Base-by-base conservation (phyloP, 2,329 filamentous ascomycete species). In the Zymoseptoria crescenta region DNA sequence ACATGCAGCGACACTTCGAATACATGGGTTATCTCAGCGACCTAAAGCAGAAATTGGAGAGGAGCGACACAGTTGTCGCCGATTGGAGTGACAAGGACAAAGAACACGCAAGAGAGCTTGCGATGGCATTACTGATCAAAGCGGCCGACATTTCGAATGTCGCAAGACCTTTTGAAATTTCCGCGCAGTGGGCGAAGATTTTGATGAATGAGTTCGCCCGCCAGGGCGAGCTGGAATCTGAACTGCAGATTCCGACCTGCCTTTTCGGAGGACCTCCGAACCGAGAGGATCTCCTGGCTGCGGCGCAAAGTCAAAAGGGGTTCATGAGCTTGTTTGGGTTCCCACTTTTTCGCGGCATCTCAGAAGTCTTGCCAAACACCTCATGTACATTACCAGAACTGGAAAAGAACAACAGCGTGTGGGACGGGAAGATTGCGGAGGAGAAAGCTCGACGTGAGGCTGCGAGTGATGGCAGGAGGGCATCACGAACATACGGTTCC, bases 101-200 rank as follows among this genome's bases (percentile, higher is more conserved):
- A 9, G 87, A 94, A 61, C 87, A 92, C 66, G 83, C 91, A 65
- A 88, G 87, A 65, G 85, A 89, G 8, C 76, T 97, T 52, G 79
- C 88, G n/a, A 97, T 94, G 74, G 91, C 91, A 13, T 77, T 99
- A 58, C 78, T 99, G 60, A 96, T 99, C 76, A 99, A 99, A 74
- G 97, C 94, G 72, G 94, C 94, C 48, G 94, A 99, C 74, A 97
- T 99, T 70, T 96, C 93, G 77, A 99, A 99, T 72, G 94, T 97
- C 73, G 91, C 92, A 57, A 86, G 94, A 58, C 87, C 86, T 58
- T 92, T 94, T 72, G 82, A 87, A 58, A 85, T 91, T 27, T 94
- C 94, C 21, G 80, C 90, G 50, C 82, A 87, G 72, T 99, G 94
- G 94, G 96, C 94, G 68, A 83, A 88, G 68, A 92, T 96, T 52